Conservation (phyloP, 2,329 filamentous ascomycete genomes). For the Passalora sequoiae region DNA sequence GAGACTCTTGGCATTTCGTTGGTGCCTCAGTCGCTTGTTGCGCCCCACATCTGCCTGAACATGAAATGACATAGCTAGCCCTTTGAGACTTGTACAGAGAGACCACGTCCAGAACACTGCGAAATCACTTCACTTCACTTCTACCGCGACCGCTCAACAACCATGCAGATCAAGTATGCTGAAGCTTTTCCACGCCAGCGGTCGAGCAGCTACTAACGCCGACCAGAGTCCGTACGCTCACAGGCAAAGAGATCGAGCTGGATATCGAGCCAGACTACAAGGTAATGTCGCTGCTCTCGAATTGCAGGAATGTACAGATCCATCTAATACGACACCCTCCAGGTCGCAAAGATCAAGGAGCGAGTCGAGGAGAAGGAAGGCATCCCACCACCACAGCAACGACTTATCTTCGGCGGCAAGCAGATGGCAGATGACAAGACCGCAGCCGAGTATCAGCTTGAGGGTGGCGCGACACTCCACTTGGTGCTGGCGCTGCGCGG, state of each 20-base stretch:
- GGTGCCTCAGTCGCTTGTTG: not conserved
- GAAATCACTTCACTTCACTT: too few species aligned
- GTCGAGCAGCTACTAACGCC: not conserved
- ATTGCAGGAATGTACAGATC: too few species aligned
- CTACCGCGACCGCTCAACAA: conserved; percentile 4
- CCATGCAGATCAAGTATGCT: conserved; percentile 32
- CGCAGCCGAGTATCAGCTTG: conserved; percentile 81
- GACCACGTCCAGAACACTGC: too few species aligned
- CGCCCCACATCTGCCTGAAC: not conserved
- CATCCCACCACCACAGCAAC: conserved; percentile 93
- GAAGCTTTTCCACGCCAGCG: not conserved
- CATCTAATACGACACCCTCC: conserved; percentile 1
- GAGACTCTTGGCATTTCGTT: too few species aligned
- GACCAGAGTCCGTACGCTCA: conserved; percentile 85
- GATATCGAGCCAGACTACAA: conserved; percentile 94
- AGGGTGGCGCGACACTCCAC: conserved; percentile 89
- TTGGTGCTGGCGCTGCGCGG: conserved; percentile 90
- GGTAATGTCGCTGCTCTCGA: too few species aligned
- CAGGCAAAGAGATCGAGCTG: conserved; percentile 97
- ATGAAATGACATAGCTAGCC: too few species aligned
- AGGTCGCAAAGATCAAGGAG: conserved; percentile 97
- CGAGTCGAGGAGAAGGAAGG: conserved; percentile 99
- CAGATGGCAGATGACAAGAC: conserved; percentile 98
- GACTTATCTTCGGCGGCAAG: conserved; percentile 93
- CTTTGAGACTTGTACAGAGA: too few species aligned